Percentiles rank a stretch among this genome's conserved stretches.
These are phyloP conservation scores for Kwoniella europaea DNA, from an alignment of 768 basidiomycete genomes.

Conservation along the genomic window DNA sequence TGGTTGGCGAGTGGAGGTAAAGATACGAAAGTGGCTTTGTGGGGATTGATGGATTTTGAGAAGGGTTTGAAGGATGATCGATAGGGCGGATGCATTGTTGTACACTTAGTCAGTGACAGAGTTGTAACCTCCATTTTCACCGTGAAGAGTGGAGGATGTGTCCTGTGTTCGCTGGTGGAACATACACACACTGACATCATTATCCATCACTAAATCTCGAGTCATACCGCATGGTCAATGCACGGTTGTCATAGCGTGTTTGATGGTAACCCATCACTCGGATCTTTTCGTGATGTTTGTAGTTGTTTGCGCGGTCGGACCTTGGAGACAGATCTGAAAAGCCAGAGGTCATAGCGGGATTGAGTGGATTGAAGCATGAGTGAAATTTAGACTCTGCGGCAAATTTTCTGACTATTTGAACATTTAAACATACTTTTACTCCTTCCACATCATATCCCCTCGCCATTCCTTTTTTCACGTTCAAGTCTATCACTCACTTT, in stretches of 20 bases:
- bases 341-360: background rate
- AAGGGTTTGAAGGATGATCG: background rate
- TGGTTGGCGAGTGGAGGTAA: slow-evolving; percentile 73
- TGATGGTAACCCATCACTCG: background rate
- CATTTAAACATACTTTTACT: too few species aligned
- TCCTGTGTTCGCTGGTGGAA: too few species aligned
- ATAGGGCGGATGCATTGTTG: background rate
- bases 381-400: too few species aligned
- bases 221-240: background rate
- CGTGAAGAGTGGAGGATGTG: too few species aligned
- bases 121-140: too few species aligned
- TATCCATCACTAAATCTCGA: background rate
- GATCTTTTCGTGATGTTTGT: background rate
- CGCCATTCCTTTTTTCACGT: too few species aligned
- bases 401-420: too few species aligned
- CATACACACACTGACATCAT: background rate
- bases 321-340: background rate
- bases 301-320: background rate
- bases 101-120: too few species aligned
- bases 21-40: slow-evolving; percentile 73
- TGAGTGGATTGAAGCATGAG: too few species aligned
- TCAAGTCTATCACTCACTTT: too few species aligned
- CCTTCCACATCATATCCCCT: too few species aligned
- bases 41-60: slow-evolving; percentile 63
- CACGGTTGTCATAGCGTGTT: background rate